These are phyloP conservation scores for Fusarium coicis DNA, from an alignment of 2,329 filamentous ascomycete species.

Conservation along the genomic window DNA sequence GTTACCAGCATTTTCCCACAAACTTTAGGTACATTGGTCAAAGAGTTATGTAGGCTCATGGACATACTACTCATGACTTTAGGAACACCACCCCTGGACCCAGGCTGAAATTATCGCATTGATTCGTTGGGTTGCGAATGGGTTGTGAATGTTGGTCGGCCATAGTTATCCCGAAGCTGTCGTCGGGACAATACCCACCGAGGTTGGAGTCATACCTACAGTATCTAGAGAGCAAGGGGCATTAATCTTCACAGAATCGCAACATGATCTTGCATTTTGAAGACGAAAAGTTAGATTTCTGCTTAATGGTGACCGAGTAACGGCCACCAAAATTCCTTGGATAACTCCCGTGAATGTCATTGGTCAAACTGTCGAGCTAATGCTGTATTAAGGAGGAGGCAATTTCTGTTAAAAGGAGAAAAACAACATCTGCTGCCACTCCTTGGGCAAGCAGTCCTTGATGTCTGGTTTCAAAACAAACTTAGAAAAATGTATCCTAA, in stretches of 20 bases:
- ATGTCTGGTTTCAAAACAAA: background rate
- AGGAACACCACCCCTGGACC: background rate
- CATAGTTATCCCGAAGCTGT: background rate
- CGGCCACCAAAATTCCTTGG: background rate
- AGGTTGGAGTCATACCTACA: background rate
- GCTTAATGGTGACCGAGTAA: background rate
- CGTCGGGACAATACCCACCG: background rate
- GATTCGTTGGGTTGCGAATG: background rate
- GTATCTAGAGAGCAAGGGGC: background rate
- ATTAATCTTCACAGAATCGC: background rate
- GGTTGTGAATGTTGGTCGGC: background rate
- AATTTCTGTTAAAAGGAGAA: background rate
- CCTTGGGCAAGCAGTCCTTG: too few relatives aligned
- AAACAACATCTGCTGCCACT: background rate
- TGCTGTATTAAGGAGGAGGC: background rate
- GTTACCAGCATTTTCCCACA: background rate
- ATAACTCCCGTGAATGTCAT: background rate
- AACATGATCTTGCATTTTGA: background rate
- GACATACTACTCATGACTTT: background rate
- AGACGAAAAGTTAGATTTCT: background rate
- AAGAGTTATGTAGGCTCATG: background rate
- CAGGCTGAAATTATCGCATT: background rate
- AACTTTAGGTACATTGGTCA: background rate
- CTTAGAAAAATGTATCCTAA: background rate
- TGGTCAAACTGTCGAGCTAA: background rate